Conservation (phyloP, 192 early-diverging fungal species). For the Rhizoclosmatium globosum region DNA sequence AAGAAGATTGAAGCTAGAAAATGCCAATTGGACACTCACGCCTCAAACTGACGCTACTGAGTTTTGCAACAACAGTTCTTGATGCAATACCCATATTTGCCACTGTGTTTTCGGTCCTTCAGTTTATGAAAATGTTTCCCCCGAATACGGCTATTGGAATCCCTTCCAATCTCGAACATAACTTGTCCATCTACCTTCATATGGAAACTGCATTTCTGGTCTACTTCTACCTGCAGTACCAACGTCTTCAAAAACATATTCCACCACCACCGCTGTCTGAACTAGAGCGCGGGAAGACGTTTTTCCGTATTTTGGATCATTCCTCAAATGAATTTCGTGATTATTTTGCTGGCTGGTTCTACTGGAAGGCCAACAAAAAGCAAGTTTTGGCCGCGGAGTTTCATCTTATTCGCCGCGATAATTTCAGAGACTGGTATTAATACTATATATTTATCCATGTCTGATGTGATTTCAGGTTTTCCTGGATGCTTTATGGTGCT, state of each 20-base stretch:
- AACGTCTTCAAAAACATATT: constrained; percentile 21
- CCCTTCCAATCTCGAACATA: not conserved
- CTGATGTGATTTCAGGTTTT: not conserved
- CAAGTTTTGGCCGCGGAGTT: constrained; percentile 19
- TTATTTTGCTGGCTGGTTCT: constrained; percentile 40
- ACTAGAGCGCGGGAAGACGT: constrained; percentile 9
- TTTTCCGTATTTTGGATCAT: constrained; percentile 15
- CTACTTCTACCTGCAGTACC: constrained; percentile 28
- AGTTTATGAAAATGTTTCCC: constrained; percentile 6
- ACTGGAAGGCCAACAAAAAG: not conserved
- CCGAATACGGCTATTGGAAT: not conserved
- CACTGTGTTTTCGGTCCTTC: not conserved
- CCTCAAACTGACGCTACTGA: not conserved
- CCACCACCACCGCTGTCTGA: constrained; percentile 25
- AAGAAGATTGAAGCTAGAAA: not conserved
- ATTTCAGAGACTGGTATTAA: constrained; percentile 34
- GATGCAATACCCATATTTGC: constrained; percentile 26
- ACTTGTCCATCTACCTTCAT: constrained; percentile 12
- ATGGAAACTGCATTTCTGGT: constrained; percentile 31
- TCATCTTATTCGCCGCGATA: constrained; percentile 25
- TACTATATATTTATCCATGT: not conserved
- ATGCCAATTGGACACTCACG: constrained; percentile 3
- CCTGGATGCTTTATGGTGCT: constrained; percentile 3
- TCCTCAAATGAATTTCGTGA: constrained; percentile 16
- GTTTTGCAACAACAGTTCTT: not conserved